phyloP scores from a whole-genome alignment of 2,329 filamentous ascomycete species.

The Talaromyces sp. region DNA sequence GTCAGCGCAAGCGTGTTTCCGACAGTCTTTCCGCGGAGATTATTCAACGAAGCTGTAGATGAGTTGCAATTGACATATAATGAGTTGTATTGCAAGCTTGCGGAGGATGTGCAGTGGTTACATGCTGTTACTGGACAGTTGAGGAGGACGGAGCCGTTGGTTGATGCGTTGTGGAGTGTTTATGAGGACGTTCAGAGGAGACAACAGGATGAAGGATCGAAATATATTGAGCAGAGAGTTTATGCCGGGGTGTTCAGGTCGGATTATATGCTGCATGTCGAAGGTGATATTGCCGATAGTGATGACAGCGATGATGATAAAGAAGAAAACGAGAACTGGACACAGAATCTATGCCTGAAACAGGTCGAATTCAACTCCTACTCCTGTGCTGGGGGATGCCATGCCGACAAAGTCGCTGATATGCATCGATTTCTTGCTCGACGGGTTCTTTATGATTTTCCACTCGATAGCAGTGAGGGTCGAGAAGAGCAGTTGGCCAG shows the following conservation, averaged over 20 bases:
- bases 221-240: constrained; percentile 27
- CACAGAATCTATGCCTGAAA: constrained; percentile 28
- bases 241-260: constrained; percentile 42
- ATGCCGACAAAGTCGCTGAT: constrained; percentile 38
- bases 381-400: constrained; percentile 41
- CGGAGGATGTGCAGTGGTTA: constrained; percentile 39
- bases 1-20: constrained; percentile 36
- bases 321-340: neutral
- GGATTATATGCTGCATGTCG: constrained; percentile 46
- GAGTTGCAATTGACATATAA: constrained; percentile 58
- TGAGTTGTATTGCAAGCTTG: constrained; percentile 54
- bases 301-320: neutral
- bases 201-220: constrained; percentile 8
- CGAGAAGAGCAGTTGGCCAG: neutral
- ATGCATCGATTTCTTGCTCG: constrained; percentile 41
- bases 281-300: neutral
- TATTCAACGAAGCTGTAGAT: constrained; percentile 44
- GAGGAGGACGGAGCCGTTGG: constrained; percentile 33
- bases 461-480: neutral
- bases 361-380: constrained; percentile 49
- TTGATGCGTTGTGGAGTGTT: constrained; percentile 38
- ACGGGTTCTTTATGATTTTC: constrained; percentile 24
- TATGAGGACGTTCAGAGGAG: constrained; percentile 30
- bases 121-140: constrained; percentile 30
- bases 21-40: constrained; percentile 31